phyloP scores from a whole-genome alignment of 2,329 filamentous ascomycete species.

The Tolypocladium sp. region DNA sequence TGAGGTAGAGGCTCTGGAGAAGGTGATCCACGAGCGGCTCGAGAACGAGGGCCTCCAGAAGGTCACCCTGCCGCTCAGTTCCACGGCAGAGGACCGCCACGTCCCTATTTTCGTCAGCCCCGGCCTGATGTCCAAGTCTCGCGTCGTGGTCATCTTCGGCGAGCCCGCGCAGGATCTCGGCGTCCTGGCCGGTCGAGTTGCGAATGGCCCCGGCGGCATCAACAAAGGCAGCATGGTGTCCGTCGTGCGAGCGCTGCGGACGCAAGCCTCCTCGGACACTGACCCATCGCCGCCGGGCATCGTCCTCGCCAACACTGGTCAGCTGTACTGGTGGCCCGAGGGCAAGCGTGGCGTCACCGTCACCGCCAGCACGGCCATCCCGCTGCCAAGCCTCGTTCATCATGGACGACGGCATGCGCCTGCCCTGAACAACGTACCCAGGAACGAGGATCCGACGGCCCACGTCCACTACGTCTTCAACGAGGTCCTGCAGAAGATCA shows the following conservation, averaged over 20 bases:
- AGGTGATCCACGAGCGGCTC: constrained; percentile 54
- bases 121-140: constrained; percentile 45
- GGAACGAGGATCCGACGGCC: constrained; percentile 43
- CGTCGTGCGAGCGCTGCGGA: constrained; percentile 41
- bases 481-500: constrained; percentile 43
- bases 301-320: constrained; percentile 69
- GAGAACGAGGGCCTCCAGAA: constrained; percentile 48
- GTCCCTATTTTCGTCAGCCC: constrained; percentile 54
- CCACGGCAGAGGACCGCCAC: constrained; percentile 40
- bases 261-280: constrained; percentile 21
- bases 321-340: constrained; percentile 67
- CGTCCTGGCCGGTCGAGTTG: constrained; percentile 60
- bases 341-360: constrained; percentile 50
- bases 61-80: constrained; percentile 51
- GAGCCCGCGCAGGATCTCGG: constrained; percentile 65
- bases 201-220: constrained; percentile 56
- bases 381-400: constrained; percentile 55
- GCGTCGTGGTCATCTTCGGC: constrained; percentile 64
- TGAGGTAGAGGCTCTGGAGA: constrained; percentile 48
- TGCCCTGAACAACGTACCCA: constrained; percentile 50
- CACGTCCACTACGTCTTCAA: constrained; percentile 64
- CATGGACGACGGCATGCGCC: constrained; percentile 40
- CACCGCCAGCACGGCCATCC: constrained; percentile 45
- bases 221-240: constrained; percentile 61
- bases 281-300: constrained; percentile 43